Conservation (phyloP, 306 rosid species). For the Dicorynia guianensis region DNA sequence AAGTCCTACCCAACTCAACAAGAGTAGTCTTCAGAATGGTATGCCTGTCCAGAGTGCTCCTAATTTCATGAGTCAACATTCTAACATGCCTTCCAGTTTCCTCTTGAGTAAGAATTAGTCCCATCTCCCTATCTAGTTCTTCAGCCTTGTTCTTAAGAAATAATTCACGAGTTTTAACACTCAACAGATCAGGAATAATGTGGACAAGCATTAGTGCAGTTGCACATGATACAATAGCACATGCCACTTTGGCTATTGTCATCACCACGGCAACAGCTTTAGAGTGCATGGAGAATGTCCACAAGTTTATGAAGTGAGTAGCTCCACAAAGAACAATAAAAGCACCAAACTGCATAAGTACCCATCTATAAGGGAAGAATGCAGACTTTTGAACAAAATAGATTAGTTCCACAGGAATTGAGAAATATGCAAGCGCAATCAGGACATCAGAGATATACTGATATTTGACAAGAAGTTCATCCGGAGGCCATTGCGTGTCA, state of each 20-base stretch:
- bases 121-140: conserved; percentile 96
- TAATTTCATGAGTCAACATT: conserved; percentile 95
- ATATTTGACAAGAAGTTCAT: conserved; percentile 92
- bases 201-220: conserved; percentile 96
- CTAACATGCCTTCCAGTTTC: conserved; percentile 96
- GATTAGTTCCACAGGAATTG: conserved; percentile 91
- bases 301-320: conserved; percentile 87
- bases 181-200: conserved; percentile 87
- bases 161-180: conserved; percentile 84
- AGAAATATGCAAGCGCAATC: conserved; percentile 91
- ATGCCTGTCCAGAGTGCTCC: conserved; percentile 87
- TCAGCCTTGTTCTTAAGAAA: conserved; percentile 83
- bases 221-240: conserved; percentile 90
- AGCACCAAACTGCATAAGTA: conserved; percentile 97
- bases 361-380: conserved; percentile 95
- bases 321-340: conserved; percentile 95
- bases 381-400: conserved; percentile 94
- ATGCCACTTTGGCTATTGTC: conserved; percentile 78
- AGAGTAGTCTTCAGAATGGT: conserved; percentile 92
- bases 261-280: conserved; percentile 82
- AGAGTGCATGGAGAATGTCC: conserved; percentile 86
- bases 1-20: conserved; percentile 89
- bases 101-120: conserved; percentile 86
- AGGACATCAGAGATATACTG: conserved; percentile 88
- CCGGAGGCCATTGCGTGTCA: conserved; percentile 74